Conservation (phyloP, 202 grass and related monocot genomes). For the Panicum hallii region DNA sequence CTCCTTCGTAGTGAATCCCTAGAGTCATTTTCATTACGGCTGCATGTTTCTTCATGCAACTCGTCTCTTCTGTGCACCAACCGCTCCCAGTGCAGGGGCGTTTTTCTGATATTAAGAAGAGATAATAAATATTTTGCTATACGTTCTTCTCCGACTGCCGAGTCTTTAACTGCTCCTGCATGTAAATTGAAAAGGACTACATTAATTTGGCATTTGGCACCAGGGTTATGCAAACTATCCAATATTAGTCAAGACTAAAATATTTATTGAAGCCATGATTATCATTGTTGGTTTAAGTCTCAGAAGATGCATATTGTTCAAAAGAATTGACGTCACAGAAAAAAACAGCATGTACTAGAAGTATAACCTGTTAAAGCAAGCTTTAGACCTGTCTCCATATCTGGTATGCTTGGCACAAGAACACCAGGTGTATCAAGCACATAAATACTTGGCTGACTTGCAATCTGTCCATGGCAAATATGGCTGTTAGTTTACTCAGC, state of each 20-base stretch:
- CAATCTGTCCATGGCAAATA: conserved; percentile 67
- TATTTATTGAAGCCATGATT: conserved; percentile 1
- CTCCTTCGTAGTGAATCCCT: conserved; percentile 52
- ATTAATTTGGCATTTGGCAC: conserved; percentile 23
- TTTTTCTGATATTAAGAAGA: conserved; percentile 87
- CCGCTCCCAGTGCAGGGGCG: conserved; percentile 85
- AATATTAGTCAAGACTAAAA: conserved; percentile 32
- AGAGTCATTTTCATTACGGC: conserved; percentile 34
- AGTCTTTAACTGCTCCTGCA: conserved; percentile 92
- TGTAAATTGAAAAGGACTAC: conserved; percentile 24
- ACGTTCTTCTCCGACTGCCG: conserved; percentile 88
- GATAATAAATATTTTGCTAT: conserved; percentile 89
- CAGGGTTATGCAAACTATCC: conserved; percentile 12
- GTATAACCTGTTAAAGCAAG: conserved; percentile 87
- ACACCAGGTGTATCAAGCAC: conserved; percentile 97
- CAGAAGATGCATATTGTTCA: not conserved
- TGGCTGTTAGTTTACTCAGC: conserved; percentile 30
- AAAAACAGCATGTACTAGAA: conserved; percentile 17
- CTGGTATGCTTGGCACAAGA: conserved; percentile 88
- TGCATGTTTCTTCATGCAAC: conserved; percentile 38
- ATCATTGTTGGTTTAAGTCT: not conserved
- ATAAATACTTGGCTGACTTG: conserved; percentile 94
- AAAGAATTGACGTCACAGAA: not conserved
- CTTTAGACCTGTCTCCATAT: conserved; percentile 91
- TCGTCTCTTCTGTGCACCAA: conserved; percentile 53